Evolutionary conservation across 805 yeast species (phyloP), one percentile per base, ranked within the genome.

Genomic region (Wickerhamiella slavikovae): DNA sequence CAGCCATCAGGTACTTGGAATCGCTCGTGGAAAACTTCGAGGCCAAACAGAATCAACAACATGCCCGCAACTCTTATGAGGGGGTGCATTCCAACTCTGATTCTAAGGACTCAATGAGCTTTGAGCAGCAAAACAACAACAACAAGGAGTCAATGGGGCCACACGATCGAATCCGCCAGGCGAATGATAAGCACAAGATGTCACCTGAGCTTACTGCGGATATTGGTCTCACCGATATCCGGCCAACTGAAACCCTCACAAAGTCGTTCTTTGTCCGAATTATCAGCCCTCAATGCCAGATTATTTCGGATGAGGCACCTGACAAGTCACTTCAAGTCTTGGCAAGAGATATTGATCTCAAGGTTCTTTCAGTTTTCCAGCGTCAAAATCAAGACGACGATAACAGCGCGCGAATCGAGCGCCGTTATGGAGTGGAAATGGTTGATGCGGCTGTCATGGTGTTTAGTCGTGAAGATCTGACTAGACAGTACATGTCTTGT

Each of bases 201-300:
- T 7, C 12, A 12, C 20, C n/a, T n/a, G 20, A 16, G 5, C n/a
- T 20, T 12, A 28, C 30, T 15, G 16, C 27, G 5, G 36, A 39
- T 29, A 56, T 60, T 3, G 69, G 66, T 19, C 47, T 79, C 21
- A 51, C 64, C 35, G 41, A 45, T 4, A 47, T 62, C 2, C 38
- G 50, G 5, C 53, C 49, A 2, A 46, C 52, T 25, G 51, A 55
- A 21, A 58, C 57, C 1, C 35, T 41, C 9, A 40, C 35, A 24
- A 67, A 71, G 30, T 66, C 75, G 25, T 75, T 69, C 44, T 55
- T 71, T 36, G 59, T 83, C 18, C 70, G 70, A 35, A 57, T 85
- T 25, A 55, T 74, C 4, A 66, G 79, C 17, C 93, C 95, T 0
- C 94, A 85, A 48, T 66, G 82, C 27, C 95, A 83, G 45, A 42